Evolutionary conservation across 331 rosid species (phyloP).

Genomic region (Pyracantha coccinea): DNA sequence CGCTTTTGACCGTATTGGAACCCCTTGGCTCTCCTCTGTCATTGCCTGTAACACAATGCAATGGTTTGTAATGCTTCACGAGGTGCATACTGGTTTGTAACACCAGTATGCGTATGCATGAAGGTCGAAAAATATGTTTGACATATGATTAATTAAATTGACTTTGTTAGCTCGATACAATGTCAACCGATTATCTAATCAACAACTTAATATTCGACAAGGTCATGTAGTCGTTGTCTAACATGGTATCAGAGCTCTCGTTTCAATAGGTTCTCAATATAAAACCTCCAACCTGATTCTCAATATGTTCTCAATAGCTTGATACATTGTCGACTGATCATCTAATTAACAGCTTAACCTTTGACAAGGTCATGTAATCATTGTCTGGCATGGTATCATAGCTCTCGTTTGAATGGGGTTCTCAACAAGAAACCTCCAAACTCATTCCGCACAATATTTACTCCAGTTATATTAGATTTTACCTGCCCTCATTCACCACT

Average conservation of each 20-base stretch:
- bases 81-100: background rate
- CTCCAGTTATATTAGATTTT: background rate
- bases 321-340: no score
- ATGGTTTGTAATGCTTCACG: background rate
- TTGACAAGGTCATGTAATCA: no score
- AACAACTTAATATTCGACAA: no score
- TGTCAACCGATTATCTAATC: no score
- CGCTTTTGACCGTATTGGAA: slow-evolving; percentile 41
- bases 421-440: background rate
- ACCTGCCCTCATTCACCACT: no score
- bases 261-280: background rate
- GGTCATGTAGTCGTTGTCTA: background rate
- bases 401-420: background rate
- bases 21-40: slow-evolving; percentile 86
- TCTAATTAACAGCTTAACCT: no score
- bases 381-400: background rate
- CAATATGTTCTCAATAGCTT: no score
- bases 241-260: background rate
- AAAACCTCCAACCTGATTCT: background rate
- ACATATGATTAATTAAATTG: no score
- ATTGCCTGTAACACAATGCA: slow-evolving; percentile 27
- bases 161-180: no score
- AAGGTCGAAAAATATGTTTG: background rate
- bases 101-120: background rate
- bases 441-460: background rate